Conservation (phyloP, 352 stramenopile genomes). For the Phytophthora quininea region DNA sequence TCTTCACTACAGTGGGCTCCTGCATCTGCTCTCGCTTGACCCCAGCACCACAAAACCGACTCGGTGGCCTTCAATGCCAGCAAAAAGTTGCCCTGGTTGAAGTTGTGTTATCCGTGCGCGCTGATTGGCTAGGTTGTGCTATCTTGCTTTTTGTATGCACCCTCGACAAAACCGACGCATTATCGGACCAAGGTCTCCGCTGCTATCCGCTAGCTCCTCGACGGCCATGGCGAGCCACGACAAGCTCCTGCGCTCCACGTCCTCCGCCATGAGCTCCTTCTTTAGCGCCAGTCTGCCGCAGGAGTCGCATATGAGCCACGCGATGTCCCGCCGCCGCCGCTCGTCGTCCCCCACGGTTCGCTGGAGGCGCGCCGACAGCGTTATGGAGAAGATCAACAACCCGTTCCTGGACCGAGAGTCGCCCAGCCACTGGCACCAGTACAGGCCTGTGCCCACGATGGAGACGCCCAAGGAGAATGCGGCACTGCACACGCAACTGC, state of each 20-base stretch:
- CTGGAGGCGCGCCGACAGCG: conserved; percentile 52
- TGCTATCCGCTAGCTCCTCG: not conserved
- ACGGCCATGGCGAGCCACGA: conserved; percentile 27
- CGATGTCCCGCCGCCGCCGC: conserved; percentile 19
- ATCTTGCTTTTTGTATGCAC: not conserved
- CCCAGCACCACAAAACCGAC: no score
- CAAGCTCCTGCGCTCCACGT: conserved; percentile 27
- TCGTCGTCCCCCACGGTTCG: conserved; percentile 35
- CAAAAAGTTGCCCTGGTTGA: not conserved
- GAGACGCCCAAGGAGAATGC: conserved; percentile 13
- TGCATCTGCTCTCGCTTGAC: no score
- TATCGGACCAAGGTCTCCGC: not conserved
- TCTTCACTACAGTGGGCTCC: no score
- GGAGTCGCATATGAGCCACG: not conserved
- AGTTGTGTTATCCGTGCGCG: not conserved
- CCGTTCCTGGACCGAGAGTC: conserved; percentile 66
- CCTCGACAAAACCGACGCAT: not conserved
- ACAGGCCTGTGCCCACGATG: conserved; percentile 21
- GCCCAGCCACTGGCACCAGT: conserved; percentile 22
- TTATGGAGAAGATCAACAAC: conserved; percentile 83
- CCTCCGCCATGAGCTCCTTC: conserved; percentile 24
- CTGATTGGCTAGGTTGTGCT: not conserved
- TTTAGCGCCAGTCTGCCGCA: conserved; percentile 10
- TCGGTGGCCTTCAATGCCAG: not conserved
- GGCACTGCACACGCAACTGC: conserved; percentile 5